Evolutionary conservation across 1,284 basidiomycete species (phyloP), one percentile per base, ranked within the genome.

Genomic region (Mrakiaceae sp.): DNA sequence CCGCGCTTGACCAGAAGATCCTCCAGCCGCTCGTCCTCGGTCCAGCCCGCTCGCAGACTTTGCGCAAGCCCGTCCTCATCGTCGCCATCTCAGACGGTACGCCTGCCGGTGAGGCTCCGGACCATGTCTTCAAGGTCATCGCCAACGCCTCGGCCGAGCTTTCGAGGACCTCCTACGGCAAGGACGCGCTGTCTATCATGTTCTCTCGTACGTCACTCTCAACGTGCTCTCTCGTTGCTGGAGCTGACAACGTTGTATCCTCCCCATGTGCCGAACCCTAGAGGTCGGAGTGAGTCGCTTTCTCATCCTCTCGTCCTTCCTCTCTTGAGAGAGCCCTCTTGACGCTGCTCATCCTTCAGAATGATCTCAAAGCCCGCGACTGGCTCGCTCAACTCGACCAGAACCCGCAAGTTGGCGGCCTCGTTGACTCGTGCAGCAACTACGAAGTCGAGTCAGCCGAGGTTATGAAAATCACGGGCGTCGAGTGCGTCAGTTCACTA

Each of bases 41-140:
- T 44, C 78, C 78, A 4, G 77, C 76, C n/a, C 71, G 74, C 16
- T 52, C 68, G 44, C 69, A 70, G 63, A 61, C 67, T 52, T 71
- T 80, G 6, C 71, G 77, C 66, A 80, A 80, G 72, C 79, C 78
- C 5, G 70, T 79, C 11, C 67, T 80, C 14, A 70, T 79, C 67
- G 74, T 80, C 64, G 68, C 71, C 62, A 74, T 78, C 68, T 77
- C 77, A 3, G 77, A 77, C 68, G 77, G 77, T 53, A 73, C 74
- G 1, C 76, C 75, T 44, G 76, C 76, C 51, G 78, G 78, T 57
- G 77, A 78, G 70, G 70, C 71, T 62, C 71, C 12, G 50, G 63
- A 64, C 50, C 42, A 52, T 43, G 43, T 64, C 61, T 71, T 72
- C 66, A 74, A 76, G 51, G 78, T 77, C 59, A 78, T 79, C 68